Conservation (phyloP, 805 yeast genomes). For the Candida dendrica region DNA sequence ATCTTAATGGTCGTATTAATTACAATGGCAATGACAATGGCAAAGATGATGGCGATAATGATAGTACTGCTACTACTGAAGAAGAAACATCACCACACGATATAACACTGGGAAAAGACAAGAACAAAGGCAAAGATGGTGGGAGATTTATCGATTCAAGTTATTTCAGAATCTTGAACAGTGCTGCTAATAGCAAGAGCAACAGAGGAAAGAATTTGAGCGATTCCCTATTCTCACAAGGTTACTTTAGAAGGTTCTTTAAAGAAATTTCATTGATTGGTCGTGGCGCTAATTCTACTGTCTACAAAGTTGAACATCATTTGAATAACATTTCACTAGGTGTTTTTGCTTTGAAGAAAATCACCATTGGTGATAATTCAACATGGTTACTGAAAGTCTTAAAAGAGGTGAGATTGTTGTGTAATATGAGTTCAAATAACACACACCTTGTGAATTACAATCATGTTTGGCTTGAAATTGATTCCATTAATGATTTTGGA, state of each 20-base stretch:
- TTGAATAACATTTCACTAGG: constrained; percentile 69
- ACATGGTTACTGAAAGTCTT: constrained; percentile 63
- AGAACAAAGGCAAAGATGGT: too few species aligned
- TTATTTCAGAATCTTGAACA: constrained; percentile 13
- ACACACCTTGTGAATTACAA: constrained; percentile 74
- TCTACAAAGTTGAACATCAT: constrained; percentile 77
- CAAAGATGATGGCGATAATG: too few species aligned
- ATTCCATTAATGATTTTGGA: constrained; percentile 42
- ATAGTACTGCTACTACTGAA: too few species aligned
- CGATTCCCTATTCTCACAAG: constrained; percentile 63
- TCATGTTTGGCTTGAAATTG: constrained; percentile 87
- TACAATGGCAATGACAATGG: too few species aligned
- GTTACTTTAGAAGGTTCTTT: constrained; percentile 73
- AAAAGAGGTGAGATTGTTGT: constrained; percentile 70
- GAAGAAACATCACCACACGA: too few species aligned
- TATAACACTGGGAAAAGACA: background rate
- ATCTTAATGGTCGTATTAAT: background rate
- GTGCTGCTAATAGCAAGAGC: too few species aligned
- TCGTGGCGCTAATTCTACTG: constrained; percentile 80
- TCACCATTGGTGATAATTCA: constrained; percentile 73
- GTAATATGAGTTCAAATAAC: constrained; percentile 35
- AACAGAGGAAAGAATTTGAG: constrained; percentile 28
- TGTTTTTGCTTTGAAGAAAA: constrained; percentile 75
- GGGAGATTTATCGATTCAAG: constrained; percentile 1
- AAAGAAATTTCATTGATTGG: constrained; percentile 56